Evolutionary conservation across 805 yeast genomes (phyloP), one percentile per base, ranked within the genome.

Genomic region (Zygoascus flipseniorum): DNA sequence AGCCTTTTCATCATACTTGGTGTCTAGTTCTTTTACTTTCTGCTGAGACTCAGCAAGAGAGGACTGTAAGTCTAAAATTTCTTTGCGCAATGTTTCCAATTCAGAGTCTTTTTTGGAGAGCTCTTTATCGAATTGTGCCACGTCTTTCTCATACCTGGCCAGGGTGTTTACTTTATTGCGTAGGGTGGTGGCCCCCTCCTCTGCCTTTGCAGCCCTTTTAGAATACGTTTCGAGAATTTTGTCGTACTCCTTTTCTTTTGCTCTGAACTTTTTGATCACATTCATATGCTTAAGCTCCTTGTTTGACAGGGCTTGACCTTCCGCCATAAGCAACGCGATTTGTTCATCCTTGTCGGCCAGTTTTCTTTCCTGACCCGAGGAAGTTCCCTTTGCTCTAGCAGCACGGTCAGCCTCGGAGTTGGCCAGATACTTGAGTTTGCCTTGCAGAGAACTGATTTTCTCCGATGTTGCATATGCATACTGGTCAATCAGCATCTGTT

Each of bases 251-350:
- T 67, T 66, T 50, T 79, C 78, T 39, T 72, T 75, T 19, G 74
- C 69, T 43, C 81, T 79, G 53, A 89, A 67, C 57, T 76, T 75
- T 56, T 86, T 86, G 49, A 90, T 80, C 0, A 82, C 73, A 43
- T 81, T 86, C 59, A 79, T 81, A 51, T 82, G 75, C 58, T 78
- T 80, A 28, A 88, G 74, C 61, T 92, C 97, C 56, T 80, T 82
- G 54, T 76, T 76, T 0, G 93, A 81, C 41, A 89, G 68, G 23
- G 77, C 79, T 57, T 85, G 83, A 3, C 96, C 96, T 67, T 89
- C 96, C 52, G 78, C 80, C 63, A 86, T 64, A 31, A 90, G 69
- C 53, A 83, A 82, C 16, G 78, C 76, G 26, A 90, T 81, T 31
- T 81, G 78, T 11, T 72, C 76, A 50, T 89, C 87, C 71, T 83